Conservation (phyloP, 371 early-diverging fungal genomes). For the Apophysomyces trapeziformis region DNA sequence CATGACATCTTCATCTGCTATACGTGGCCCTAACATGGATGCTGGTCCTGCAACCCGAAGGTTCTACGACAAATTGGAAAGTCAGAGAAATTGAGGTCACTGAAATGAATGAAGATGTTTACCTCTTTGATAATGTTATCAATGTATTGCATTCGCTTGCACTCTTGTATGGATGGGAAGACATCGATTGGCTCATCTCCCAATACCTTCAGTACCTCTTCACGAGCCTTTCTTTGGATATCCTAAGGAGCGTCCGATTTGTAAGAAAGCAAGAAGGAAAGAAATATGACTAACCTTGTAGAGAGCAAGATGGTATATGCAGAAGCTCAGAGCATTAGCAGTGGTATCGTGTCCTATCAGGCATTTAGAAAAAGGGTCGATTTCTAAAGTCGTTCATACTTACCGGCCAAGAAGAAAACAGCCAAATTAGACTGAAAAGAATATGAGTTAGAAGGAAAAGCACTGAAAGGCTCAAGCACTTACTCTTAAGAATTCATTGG, state of each 20-base stretch:
- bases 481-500: slow-evolving; percentile 31
- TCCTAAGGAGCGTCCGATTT: not conserved
- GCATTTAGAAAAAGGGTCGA: not conserved
- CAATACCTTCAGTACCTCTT: slow-evolving; percentile 19
- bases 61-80: not conserved
- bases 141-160: slow-evolving; percentile 10
- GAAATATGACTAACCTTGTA: slow-evolving; percentile 17
- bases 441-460: not conserved
- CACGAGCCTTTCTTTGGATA: slow-evolving; percentile 26
- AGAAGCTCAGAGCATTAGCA: slow-evolving; percentile 19
- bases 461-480: not conserved
- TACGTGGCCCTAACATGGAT: slow-evolving; percentile 12
- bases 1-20: slow-evolving; percentile 15
- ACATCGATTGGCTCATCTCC: slow-evolving; percentile 11
- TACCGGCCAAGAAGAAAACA: slow-evolving; percentile 29
- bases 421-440: slow-evolving; percentile 24
- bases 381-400: not conserved
- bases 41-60: slow-evolving; percentile 20
- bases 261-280: not conserved
- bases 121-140: slow-evolving; percentile 13
- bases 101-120: no score
- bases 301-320: slow-evolving; percentile 23
- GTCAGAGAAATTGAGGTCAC: not conserved
- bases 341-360: slow-evolving; percentile 25
- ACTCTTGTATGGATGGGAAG: slow-evolving; percentile 5